Conservation (phyloP, 495 filamentous ascomycete genomes). For the Penicillium argentinense region DNA sequence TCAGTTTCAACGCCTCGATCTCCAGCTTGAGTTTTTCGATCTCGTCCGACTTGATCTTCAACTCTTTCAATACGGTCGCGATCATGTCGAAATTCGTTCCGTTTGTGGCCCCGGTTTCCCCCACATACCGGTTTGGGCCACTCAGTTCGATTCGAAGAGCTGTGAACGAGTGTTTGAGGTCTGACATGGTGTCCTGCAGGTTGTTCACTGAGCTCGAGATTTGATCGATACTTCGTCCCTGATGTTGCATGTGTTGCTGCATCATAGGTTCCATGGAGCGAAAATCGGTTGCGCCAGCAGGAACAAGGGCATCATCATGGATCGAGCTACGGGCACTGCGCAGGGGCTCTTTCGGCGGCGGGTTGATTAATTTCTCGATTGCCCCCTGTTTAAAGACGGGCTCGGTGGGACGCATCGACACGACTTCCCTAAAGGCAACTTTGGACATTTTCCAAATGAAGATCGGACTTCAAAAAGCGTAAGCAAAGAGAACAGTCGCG, state of each 20-base stretch:
- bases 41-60: slow-evolving; percentile 45
- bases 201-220: slow-evolving; percentile 47
- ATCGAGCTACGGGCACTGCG: slow-evolving; percentile 19
- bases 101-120: slow-evolving; percentile 14
- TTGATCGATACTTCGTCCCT: slow-evolving; percentile 43
- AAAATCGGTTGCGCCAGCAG: slow-evolving; percentile 21
- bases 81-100: slow-evolving; percentile 41
- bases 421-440: slow-evolving; percentile 45
- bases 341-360: slow-evolving; percentile 24
- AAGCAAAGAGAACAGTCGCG: slow-evolving; percentile 2
- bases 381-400: slow-evolving; percentile 39
- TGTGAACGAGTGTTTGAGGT: slow-evolving; percentile 45
- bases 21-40: slow-evolving; percentile 48
- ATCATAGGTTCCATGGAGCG: slow-evolving; percentile 21
- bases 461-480: slow-evolving; percentile 31
- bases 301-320: slow-evolving; percentile 32
- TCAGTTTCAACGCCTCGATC: slow-evolving; percentile 45
- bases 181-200: slow-evolving; percentile 47
- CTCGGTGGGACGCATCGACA: slow-evolving; percentile 46
- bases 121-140: slow-evolving; percentile 22
- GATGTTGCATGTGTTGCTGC: slow-evolving; percentile 42
- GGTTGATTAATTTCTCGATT: slow-evolving; percentile 30
- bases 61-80: slow-evolving; percentile 44
- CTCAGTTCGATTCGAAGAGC: slow-evolving; percentile 46
- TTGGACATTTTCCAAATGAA: slow-evolving; percentile 49